Conservation (phyloP, 345 rosid genomes). For the Psidium friedrichsthalianum region DNA sequence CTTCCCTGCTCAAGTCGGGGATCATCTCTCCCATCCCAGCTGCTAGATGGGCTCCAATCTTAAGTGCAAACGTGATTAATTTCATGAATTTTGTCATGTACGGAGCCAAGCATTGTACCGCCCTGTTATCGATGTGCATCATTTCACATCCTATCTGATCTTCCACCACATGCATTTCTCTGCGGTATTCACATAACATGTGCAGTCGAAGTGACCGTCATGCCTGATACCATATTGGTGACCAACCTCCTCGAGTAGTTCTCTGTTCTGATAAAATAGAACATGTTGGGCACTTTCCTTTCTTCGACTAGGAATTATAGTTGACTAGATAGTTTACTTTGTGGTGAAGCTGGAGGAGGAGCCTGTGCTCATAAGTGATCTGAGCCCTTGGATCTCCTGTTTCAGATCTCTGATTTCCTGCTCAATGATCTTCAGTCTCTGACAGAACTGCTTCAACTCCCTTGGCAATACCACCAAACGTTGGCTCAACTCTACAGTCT, state of each 20-base stretch:
- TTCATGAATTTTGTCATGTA: slow-evolving; percentile 83
- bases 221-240: slow-evolving; percentile 66
- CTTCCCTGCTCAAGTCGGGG: slow-evolving; percentile 85
- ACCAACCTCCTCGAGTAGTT: slow-evolving; percentile 81
- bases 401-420: slow-evolving; percentile 91
- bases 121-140: slow-evolving; percentile 80
- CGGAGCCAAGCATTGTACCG: slow-evolving; percentile 68
- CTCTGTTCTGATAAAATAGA: slow-evolving; percentile 68
- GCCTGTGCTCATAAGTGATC: slow-evolving; percentile 84
- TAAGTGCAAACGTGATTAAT: slow-evolving; percentile 70
- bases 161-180: slow-evolving; percentile 89
- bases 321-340: slow-evolving; percentile 84
- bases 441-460: slow-evolving; percentile 82
- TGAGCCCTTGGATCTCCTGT: slow-evolving; percentile 92
- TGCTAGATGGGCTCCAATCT: slow-evolving; percentile 91
- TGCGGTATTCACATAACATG: slow-evolving; percentile 80
- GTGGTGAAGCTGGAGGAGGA: slow-evolving; percentile 79
- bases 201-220: slow-evolving; percentile 77
- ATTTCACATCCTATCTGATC: slow-evolving; percentile 83
- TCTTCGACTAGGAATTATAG: slow-evolving; percentile 79
- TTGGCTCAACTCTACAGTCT: slow-evolving; percentile 51
- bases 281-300: slow-evolving; percentile 87
- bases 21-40: slow-evolving; percentile 89
- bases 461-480: slow-evolving; percentile 82
- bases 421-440: slow-evolving; percentile 82